Evolutionary conservation across 495 filamentous ascomycete species (phyloP).

Genomic region (Hypoxylon crocopeplum): DNA sequence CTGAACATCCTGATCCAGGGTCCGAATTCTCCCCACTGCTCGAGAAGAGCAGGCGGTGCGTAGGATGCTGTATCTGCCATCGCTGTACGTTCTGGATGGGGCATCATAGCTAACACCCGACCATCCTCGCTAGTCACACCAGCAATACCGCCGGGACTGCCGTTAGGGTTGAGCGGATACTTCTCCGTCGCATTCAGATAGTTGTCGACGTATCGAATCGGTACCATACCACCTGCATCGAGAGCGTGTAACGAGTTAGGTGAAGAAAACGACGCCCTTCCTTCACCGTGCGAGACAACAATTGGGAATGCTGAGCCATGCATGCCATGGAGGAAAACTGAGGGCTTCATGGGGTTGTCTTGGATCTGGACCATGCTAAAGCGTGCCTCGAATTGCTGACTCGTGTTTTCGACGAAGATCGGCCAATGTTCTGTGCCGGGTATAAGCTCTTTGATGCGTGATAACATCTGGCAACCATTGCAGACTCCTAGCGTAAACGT

Average conservation of each 20-base stretch:
- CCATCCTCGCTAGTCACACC: slow-evolving; percentile 82
- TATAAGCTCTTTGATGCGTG: slow-evolving; percentile 80
- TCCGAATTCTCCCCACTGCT: slow-evolving; percentile 84
- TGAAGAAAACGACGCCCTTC: slow-evolving; percentile 76
- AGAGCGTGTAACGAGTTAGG: slow-evolving; percentile 61
- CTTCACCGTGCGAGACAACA: slow-evolving; percentile 90
- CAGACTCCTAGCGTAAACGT: slow-evolving; percentile 96
- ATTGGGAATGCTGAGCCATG: slow-evolving; percentile 82
- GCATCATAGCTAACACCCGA: slow-evolving; percentile 92
- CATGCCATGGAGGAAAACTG: slow-evolving; percentile 96
- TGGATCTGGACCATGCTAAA: slow-evolving; percentile 88
- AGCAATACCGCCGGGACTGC: slow-evolving; percentile 85
- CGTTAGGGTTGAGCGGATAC: slow-evolving; percentile 95
- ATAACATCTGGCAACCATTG: slow-evolving; percentile 97
- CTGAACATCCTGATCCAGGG: slow-evolving; percentile 86
- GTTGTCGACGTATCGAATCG: slow-evolving; percentile 86
- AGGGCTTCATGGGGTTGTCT: slow-evolving; percentile 61
- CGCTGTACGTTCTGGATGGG: slow-evolving; percentile 93
- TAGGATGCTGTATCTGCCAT: slow-evolving; percentile 83
- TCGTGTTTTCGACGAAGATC: slow-evolving; percentile 81
- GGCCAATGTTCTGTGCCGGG: slow-evolving; percentile 89
- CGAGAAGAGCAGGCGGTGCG: slow-evolving; percentile 65
- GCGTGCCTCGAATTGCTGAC: slow-evolving; percentile 92
- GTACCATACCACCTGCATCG: slow-evolving; percentile 66
- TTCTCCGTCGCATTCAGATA: slow-evolving; percentile 71